Evolutionary conservation across 306 rosid species (phyloP).

Genomic region (Sindora glabra): DNA sequence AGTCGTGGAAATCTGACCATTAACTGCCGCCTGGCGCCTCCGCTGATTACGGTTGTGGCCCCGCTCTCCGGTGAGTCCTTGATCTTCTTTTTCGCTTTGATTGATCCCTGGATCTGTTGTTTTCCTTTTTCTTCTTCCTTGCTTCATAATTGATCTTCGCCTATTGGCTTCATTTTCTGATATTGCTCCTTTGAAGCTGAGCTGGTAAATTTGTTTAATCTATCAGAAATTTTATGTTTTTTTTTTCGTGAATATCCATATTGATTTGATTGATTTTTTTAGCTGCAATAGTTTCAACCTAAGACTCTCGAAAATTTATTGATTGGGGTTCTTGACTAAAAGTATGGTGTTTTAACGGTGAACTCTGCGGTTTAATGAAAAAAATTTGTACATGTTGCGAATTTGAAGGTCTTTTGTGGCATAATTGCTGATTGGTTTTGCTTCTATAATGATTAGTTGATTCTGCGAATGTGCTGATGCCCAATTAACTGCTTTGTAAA

Average conservation of each 20-base stretch:
- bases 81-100: not conserved
- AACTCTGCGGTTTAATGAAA: not conserved
- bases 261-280: slow-evolving; percentile 3
- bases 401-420: slow-evolving; percentile 3
- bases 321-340: not conserved
- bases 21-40: slow-evolving; percentile 20
- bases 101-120: not conserved
- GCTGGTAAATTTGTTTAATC: no score
- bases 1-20: slow-evolving; percentile 17
- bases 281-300: not conserved
- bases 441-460: not conserved
- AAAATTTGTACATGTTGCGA: not conserved
- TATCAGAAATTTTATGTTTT: no score
- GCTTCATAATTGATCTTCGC: not conserved
- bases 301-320: not conserved
- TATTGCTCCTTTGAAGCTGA: not conserved
- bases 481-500: not conserved
- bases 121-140: not conserved
- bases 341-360: no score
- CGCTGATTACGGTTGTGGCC: slow-evolving; percentile 27
- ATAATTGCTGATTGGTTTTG: not conserved
- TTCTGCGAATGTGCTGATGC: not conserved
- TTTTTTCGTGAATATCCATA: slow-evolving; percentile 1
- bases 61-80: slow-evolving; percentile 18
- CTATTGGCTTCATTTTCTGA: not conserved